These are phyloP conservation scores for Yarrowia bubula DNA, from an alignment of 805 yeast genomes.

Conservation along the genomic window DNA sequence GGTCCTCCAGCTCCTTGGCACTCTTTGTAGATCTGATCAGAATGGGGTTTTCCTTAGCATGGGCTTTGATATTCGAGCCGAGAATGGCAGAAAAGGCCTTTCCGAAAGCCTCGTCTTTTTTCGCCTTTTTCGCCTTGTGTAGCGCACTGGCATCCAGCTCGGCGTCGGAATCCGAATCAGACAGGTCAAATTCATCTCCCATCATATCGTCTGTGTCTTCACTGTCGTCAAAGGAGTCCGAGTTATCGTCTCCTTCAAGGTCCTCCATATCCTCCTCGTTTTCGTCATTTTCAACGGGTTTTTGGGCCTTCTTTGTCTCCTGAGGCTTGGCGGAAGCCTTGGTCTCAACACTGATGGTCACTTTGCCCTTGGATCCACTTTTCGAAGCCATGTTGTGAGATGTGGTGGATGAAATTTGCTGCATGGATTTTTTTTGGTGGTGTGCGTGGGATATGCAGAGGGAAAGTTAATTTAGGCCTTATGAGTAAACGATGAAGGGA, in stretches of 20 bases:
- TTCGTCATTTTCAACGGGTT: background rate
- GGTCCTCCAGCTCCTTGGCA: slow-evolving; percentile 71
- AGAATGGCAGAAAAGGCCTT: slow-evolving; percentile 80
- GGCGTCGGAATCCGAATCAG: slow-evolving; percentile 16
- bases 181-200: slow-evolving; percentile 24
- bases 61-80: slow-evolving; percentile 82
- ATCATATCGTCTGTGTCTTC: slow-evolving; percentile 15
- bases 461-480: background rate
- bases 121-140: slow-evolving; percentile 49
- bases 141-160: slow-evolving; percentile 19
- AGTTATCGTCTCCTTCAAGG: slow-evolving; percentile 16
- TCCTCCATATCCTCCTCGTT: slow-evolving; percentile 29
- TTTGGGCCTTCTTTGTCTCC: background rate
- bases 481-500: background rate
- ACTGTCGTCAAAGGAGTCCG: background rate
- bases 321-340: background rate
- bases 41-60: slow-evolving; percentile 85
- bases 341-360: background rate
- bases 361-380: slow-evolving; percentile 16
- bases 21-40: slow-evolving; percentile 76
- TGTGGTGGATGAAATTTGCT: no score
- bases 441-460: background rate
- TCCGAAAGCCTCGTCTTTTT: slow-evolving; percentile 75
- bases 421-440: slow-evolving; percentile 13
- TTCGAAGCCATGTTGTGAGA: background rate